phyloP scores from a whole-genome alignment of 805 yeast genomes.

The Candida alai region DNA sequence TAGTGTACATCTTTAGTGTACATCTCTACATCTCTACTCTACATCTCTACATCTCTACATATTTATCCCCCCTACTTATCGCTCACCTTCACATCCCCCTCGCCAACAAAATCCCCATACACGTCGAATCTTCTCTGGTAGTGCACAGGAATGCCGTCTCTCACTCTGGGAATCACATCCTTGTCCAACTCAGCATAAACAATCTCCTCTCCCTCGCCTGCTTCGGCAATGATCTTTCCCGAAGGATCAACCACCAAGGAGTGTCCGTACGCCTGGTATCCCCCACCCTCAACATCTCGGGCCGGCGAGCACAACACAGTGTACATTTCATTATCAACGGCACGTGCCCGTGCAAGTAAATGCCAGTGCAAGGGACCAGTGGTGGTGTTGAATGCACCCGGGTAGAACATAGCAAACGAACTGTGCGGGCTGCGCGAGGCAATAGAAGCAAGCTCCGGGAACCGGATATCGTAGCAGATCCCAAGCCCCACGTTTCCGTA shows the following conservation, averaged over 20 bases:
- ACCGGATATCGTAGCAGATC: constrained; percentile 78
- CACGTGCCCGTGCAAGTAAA: constrained; percentile 65
- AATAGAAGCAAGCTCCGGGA: constrained; percentile 70
- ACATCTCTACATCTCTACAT: too few relatives aligned
- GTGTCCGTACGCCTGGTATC: constrained; percentile 45
- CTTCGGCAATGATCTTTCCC: constrained; percentile 42
- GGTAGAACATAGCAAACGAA: constrained; percentile 74
- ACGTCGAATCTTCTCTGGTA: constrained; percentile 42
- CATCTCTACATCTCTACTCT: too few relatives aligned
- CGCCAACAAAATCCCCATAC: constrained; percentile 34
- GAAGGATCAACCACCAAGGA: constrained; percentile 41
- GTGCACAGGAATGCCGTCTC: constrained; percentile 40
- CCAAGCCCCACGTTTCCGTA: constrained; percentile 77
- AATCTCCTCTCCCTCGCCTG: constrained; percentile 44
- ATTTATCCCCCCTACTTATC: too few relatives aligned
- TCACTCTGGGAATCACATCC: constrained; percentile 36
- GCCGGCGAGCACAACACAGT: constrained; percentile 87
- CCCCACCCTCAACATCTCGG: constrained; percentile 54
- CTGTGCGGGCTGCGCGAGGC: constrained; percentile 59
- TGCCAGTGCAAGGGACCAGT: constrained; percentile 88
- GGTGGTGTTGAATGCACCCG: constrained; percentile 81
- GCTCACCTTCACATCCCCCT: constrained; percentile 26
- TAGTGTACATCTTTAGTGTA: too few relatives aligned
- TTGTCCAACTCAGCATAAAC: constrained; percentile 39
- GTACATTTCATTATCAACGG: constrained; percentile 70